Base-by-base conservation (phyloP, 805 yeast species). In the Ogataea pignaliae region DNA sequence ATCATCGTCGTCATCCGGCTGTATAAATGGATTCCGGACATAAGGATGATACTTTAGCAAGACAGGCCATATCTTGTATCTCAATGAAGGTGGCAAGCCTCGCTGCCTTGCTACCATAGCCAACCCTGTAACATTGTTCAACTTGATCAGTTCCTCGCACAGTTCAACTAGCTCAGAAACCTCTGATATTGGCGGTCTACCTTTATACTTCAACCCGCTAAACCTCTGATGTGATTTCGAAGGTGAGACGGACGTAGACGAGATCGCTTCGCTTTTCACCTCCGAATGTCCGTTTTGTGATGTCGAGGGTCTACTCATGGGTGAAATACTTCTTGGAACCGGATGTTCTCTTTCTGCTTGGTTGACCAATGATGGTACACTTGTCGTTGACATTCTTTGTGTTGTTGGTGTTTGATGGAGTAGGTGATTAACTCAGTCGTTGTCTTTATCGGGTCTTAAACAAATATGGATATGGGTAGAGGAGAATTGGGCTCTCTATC, bases 51-150 rank as follows among this genome's bases (percentile, higher is more conserved):
- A 80, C 52, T 81, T 81, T 45, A 90, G 64, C 40, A 90, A 63
- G 3, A 87, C 65, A 1, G 97, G 96, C 97, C 97, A 90, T 8
- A 87, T 85, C 44, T 75, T 70, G 52, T 79, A 80, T 47, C 98
- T 73, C 42, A 88, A 69, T 44, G 80, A 75, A 1, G 95, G 91
- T 1, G 97, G 97, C 26, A 89, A 71, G 3, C 98, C 97, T 44
- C 80, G 70, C 52, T 83, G 89, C 50, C 96, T 73, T 5, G 96
- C 91, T 7, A 90, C 64, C 51, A 79, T 69, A 1, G 97, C 95
- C 38, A 90, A 65, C 0, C 89, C 87, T 39, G 82, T 80, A 45
- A 82, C 82, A 57, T 90, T 85, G 45, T 77, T 78, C 14, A 72
- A 70, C 39, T 66, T 68, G 5, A 89, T 62, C 53, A 79, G 80